phyloP scores from a whole-genome alignment of 768 basidiomycete species.

The Scleroderma bovista region DNA sequence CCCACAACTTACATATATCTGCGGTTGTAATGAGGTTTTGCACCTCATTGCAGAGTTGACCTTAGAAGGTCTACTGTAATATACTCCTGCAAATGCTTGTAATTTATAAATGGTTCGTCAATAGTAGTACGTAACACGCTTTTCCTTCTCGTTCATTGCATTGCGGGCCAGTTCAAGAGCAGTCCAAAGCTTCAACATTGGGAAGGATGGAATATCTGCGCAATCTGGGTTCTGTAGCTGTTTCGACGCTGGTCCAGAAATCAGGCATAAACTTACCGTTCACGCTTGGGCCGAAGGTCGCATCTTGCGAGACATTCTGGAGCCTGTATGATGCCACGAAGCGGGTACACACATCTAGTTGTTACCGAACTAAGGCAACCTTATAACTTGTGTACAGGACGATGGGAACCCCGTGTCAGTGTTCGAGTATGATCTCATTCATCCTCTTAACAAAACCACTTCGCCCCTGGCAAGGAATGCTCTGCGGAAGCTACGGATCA shows the following conservation, averaged over 20 bases:
- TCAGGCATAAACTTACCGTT: slow-evolving; percentile 90
- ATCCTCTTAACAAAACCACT: slow-evolving; percentile 50
- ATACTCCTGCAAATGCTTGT: no score
- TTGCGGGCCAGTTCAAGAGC: no score
- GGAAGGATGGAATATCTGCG: slow-evolving; percentile 75
- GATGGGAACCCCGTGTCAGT: slow-evolving; percentile 82
- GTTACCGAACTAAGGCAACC: slow-evolving; percentile 11
- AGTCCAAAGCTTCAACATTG: not conserved
- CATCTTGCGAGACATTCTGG: slow-evolving; percentile 72
- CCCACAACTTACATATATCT: not conserved
- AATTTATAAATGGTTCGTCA: no score
- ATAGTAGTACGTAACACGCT: no score
- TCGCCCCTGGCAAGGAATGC: slow-evolving; percentile 84
- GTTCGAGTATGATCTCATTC: slow-evolving; percentile 84
- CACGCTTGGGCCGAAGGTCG: slow-evolving; percentile 68
- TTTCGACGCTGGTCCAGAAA: slow-evolving; percentile 87
- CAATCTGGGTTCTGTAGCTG: slow-evolving; percentile 79
- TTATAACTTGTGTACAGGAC: slow-evolving; percentile 50
- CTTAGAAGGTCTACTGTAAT: no score
- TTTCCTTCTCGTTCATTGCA: no score
- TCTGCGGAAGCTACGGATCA: slow-evolving; percentile 82
- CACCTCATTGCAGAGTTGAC: no score
- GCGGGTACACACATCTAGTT: slow-evolving; percentile 48
- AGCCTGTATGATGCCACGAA: slow-evolving; percentile 84
- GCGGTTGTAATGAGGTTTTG: not conserved